Evolutionary conservation across 257 asterid species (phyloP).

Genomic region (Leptodermis oblonga): DNA sequence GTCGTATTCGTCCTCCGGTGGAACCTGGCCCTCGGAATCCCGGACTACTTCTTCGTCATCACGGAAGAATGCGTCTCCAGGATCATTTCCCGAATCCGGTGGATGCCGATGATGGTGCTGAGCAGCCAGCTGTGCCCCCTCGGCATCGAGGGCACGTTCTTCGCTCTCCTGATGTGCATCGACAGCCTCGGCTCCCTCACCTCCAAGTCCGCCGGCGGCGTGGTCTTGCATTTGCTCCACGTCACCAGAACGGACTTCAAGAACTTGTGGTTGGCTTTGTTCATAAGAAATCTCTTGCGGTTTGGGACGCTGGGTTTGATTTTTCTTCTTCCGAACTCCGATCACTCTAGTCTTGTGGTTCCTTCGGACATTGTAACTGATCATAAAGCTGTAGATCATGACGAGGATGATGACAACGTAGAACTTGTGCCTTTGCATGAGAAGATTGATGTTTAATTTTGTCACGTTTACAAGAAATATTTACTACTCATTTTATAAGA

Average conservation of each 20-base stretch:
- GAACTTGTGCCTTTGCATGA: constrained; percentile 25
- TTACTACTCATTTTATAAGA: background rate
- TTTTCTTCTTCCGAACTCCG: constrained; percentile 47
- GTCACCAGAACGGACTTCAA: constrained; percentile 55
- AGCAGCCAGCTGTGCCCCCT: constrained; percentile 57
- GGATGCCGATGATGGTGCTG: constrained; percentile 78
- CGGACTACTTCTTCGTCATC: constrained; percentile 51
- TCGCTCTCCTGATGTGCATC: constrained; percentile 64
- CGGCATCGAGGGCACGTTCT: constrained; percentile 74
- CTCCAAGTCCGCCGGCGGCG: constrained; percentile 62
- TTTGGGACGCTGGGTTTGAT: constrained; percentile 43
- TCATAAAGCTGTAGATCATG: background rate
- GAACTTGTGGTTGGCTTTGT: constrained; percentile 47
- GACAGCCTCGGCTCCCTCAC: constrained; percentile 55
- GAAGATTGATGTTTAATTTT: constrained; percentile 1
- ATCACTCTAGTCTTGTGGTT: constrained; percentile 26
- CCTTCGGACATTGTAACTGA: constrained; percentile 15
- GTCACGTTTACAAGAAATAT: background rate
- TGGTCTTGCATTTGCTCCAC: constrained; percentile 47
- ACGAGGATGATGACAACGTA: constrained; percentile 10
- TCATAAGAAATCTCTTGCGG: constrained; percentile 45
- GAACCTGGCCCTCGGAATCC: constrained; percentile 56
- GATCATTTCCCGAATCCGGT: constrained; percentile 39
- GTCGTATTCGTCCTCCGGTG: constrained; percentile 49
- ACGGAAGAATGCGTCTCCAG: constrained; percentile 48